A percentile compares a stretch with the other conserved stretches of the same genome.
Evolutionary conservation across 1,284 basidiomycete genomes (phyloP).

Genomic region (Leucocoprinus gongylophorus): DNA sequence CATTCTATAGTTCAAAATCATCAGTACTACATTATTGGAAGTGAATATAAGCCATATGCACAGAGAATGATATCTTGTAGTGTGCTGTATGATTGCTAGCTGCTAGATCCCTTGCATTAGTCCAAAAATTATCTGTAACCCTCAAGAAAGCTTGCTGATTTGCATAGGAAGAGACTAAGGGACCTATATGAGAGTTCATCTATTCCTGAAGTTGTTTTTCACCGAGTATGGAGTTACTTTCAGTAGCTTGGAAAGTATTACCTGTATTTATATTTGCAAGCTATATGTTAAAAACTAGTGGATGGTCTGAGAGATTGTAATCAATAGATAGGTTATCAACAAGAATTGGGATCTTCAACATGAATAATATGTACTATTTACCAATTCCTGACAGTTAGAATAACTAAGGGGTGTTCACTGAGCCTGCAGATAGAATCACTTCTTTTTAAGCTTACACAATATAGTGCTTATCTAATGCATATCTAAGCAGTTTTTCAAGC

Average conservation of each 20-base stretch:
- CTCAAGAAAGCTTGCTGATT: too few relatives aligned
- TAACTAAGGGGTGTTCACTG: conserved; percentile 20
- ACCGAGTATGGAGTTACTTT: too few relatives aligned
- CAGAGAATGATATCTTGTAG: conserved; percentile 17
- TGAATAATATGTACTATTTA: conserved; percentile 10
- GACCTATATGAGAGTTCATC: conserved; percentile 16
- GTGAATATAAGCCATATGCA: conserved; percentile 1
- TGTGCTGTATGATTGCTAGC: too few relatives aligned
- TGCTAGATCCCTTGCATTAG: too few relatives aligned
- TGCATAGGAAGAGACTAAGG: not conserved
- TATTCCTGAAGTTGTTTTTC: conserved; percentile 12
- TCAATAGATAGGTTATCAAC: conserved; percentile 20
- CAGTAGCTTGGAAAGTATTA: not conserved
- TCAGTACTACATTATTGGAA: not conserved
- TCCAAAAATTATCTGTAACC: too few relatives aligned
- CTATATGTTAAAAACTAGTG: conserved; percentile 10
- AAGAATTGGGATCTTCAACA: conserved; percentile 15
- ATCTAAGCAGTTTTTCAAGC: not conserved
- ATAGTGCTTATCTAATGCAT: not conserved
- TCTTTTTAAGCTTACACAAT: conserved; percentile 14
- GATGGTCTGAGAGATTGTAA: conserved; percentile 21
- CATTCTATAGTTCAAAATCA: not conserved
- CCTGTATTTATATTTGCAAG: conserved; percentile 11
- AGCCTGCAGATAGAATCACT: too few relatives aligned
- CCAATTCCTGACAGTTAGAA: conserved; percentile 23